Evolutionary conservation across 2,329 filamentous ascomycete genomes (phyloP).

Genomic region (Pleomassaria siparia): DNA sequence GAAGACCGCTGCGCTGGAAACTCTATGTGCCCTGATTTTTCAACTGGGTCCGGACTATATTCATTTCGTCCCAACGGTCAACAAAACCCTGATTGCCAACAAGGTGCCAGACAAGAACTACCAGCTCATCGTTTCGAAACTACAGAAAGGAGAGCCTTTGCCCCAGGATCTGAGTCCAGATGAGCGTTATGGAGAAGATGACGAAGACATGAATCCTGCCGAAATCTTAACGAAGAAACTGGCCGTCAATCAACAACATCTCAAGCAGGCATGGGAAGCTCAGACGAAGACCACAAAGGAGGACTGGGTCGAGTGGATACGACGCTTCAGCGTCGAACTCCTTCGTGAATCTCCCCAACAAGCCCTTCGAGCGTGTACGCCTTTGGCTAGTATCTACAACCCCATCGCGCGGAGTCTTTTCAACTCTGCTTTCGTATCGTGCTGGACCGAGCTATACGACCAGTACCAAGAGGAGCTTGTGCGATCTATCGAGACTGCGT

Average conservation of each 20-base stretch:
- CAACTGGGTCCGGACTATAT: conserved; percentile 94
- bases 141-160: conserved; percentile 92
- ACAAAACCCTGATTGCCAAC: conserved; percentile 76
- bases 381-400: conserved; percentile 85
- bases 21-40: conserved; percentile 90
- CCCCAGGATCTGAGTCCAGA: conserved; percentile 92
- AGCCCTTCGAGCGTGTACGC: conserved; percentile 88
- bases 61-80: conserved; percentile 90
- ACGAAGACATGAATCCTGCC: conserved; percentile 77
- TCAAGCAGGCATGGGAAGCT: conserved; percentile 97
- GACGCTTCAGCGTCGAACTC: conserved; percentile 91
- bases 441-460: conserved; percentile 97
- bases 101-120: conserved; percentile 90
- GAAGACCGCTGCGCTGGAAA: conserved; percentile 84
- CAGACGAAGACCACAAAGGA: conserved; percentile 96
- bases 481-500: conserved; percentile 89
- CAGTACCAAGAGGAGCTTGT: conserved; percentile 97
- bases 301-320: conserved; percentile 99
- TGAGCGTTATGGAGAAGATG: conserved; percentile 73
- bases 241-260: conserved; percentile 94
- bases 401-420: conserved; percentile 92
- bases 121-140: conserved; percentile 84
- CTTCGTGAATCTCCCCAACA: conserved; percentile 96
- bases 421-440: conserved; percentile 98
- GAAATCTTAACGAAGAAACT: conserved; percentile 92